Conservation (phyloP, 164 flowering plant species). For the Stephania yunnanensis region DNA sequence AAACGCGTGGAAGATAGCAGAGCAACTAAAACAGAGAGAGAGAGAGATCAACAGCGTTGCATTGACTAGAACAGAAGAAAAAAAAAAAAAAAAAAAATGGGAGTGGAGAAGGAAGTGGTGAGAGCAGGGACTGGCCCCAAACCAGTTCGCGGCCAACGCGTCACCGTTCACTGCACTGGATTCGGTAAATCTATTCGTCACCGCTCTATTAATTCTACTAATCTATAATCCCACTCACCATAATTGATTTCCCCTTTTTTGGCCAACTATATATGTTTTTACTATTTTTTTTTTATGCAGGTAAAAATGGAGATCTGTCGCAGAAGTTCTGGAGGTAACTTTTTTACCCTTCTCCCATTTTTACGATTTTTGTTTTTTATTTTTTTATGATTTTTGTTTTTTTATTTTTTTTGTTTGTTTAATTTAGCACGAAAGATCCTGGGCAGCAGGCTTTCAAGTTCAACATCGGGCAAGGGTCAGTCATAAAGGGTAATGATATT, state of each 20-base stretch:
- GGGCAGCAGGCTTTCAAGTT: slow-evolving; percentile 89
- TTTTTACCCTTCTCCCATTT: neutral
- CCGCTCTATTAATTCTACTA: neutral
- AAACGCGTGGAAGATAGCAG: neutral
- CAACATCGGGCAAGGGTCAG: slow-evolving; percentile 73
- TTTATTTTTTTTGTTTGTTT: neutral
- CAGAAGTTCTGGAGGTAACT: slow-evolving; percentile 90
- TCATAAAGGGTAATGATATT: slow-evolving; percentile 63
- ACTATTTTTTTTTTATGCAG: slow-evolving; percentile 25
- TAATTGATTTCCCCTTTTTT: neutral
- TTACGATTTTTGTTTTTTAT: neutral
- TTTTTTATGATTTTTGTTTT: neutral
- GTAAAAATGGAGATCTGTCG: slow-evolving; percentile 72
- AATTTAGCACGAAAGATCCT: slow-evolving; percentile 81
- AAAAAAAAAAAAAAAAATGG: slow-evolving; percentile 38
- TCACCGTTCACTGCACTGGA: slow-evolving; percentile 95
- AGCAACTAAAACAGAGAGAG: neutral
- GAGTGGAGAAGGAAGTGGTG: slow-evolving; percentile 66
- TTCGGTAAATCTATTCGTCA: slow-evolving; percentile 32
- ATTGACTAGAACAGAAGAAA: too few species aligned
- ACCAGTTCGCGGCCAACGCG: slow-evolving; percentile 60
- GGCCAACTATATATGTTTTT: neutral
- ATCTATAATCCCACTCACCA: neutral
- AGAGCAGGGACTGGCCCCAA: slow-evolving; percentile 73
- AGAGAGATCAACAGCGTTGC: neutral